Conservation (phyloP, 1,284 basidiomycete species). For the Ceratobasidium sp. region DNA sequence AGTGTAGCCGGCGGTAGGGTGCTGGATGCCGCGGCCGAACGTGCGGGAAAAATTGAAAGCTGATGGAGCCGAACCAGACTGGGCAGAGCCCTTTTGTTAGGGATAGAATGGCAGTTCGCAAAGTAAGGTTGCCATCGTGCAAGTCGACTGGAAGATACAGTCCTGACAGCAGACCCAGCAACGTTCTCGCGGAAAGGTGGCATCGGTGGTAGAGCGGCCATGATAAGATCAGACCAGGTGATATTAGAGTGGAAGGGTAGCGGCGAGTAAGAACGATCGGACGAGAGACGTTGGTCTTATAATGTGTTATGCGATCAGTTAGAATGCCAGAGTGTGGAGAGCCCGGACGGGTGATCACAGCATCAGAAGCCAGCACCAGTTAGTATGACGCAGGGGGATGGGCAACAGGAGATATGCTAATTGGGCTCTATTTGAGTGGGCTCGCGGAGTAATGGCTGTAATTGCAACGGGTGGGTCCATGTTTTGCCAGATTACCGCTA, state of each 20-base stretch:
- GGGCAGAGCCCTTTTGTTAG: conserved; percentile 35
- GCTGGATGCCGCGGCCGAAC: not conserved
- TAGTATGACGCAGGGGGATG: conserved; percentile 34
- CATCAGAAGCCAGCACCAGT: conserved; percentile 22
- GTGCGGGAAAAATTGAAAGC: not conserved
- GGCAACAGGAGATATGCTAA: not conserved
- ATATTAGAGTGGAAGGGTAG: conserved; percentile 1
- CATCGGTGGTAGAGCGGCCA: conserved; percentile 1
- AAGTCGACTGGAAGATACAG: conserved; percentile 1
- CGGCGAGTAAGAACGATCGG: not conserved
- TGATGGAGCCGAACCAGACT: conserved; percentile 16
- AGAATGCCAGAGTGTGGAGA: not conserved
- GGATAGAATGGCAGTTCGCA: conserved; percentile 18
- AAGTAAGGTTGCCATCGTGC: conserved; percentile 34
- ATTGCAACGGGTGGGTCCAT: conserved; percentile 3
- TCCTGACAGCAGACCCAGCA: conserved; percentile 7
- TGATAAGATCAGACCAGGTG: not conserved
- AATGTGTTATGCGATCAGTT: not conserved
- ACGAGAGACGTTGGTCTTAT: not conserved
- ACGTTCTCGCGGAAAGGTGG: conserved; percentile 6
- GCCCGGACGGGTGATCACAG: not conserved
- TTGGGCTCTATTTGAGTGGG: conserved; percentile 23
- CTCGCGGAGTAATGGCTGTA: conserved; percentile 12
- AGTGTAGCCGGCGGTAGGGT: not conserved
- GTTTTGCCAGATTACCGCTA: conserved; percentile 21